Base-by-base conservation (phyloP, 345 rosid genomes). In the Pelargonium nanum region DNA sequence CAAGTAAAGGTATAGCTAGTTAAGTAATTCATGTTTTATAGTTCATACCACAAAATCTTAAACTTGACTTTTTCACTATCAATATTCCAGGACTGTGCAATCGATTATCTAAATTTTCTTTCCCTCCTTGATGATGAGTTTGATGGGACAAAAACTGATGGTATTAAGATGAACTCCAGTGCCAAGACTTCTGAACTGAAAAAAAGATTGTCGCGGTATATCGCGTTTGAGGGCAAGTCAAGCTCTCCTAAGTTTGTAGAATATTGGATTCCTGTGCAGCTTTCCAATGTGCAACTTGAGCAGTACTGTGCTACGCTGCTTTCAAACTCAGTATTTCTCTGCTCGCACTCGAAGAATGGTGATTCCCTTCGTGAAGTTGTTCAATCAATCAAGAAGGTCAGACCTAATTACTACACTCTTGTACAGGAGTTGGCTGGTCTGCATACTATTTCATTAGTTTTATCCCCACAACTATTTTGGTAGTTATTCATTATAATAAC, bases 221-320 rank as follows among this genome's bases (percentile, higher is more conserved):
- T 58, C 54, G 75, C 75, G 57, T 64, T 71, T 64, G 79, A 68
- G 8, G 63, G 78, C 79, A 81, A 72, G 75, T 61, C 57, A 16
- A 81, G 71, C 24, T 70, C 79, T 19, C 80, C 84, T 25, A 71
- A 77, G 73, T 82, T 85, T 78, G 59, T 66, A 5, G 98, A 93
- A 80, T 89, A 81, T 62, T 93, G 99, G 99, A 84, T 93, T 67
- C 99, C 99, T 50, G 87, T 79, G 34, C 82, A 77, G 69, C 67
- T 93, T 71, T 89, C 97, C 34, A 61, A 76, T 67, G 74, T 87
- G 72, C 99, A 93, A 74, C 84, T 89, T 55, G 97, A 92, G 80
- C 89, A 84, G 74, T 93, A 93, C 72, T 93, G 99, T 80, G 74
- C 74, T 71, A 75, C 79, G 61, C 76, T 89, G 67, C 72, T 85